These are phyloP conservation scores for Phytopythium oedochilum DNA, from an alignment of 352 stramenopile genomes.

Conservation along the genomic window DNA sequence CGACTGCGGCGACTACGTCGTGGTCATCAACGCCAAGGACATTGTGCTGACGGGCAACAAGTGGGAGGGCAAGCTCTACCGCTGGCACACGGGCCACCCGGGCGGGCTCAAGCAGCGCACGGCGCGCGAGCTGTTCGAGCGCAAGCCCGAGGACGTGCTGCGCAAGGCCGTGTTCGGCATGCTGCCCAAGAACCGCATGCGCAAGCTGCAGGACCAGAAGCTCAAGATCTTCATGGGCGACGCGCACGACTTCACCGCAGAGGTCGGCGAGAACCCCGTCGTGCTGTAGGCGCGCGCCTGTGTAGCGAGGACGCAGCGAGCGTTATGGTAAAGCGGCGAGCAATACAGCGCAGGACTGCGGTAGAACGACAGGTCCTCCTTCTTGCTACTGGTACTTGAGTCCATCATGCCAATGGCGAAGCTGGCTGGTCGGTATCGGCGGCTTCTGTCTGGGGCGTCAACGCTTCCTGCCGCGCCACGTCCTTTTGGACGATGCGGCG, in stretches of 20 bases:
- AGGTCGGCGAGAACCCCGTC: constrained; percentile 86
- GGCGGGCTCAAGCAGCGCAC: constrained; percentile 95
- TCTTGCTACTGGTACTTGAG: too few species aligned
- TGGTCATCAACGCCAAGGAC: constrained; percentile 96
- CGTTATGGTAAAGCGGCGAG: too few species aligned
- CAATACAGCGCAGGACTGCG: too few species aligned
- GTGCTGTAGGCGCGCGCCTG: constrained; percentile 43
- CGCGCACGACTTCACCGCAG: constrained; percentile 88
- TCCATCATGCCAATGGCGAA: too few species aligned
- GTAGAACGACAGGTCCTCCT: too few species aligned
- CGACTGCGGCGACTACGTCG: constrained; percentile 98
- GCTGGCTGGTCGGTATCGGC: neutral
- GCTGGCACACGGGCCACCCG: constrained; percentile 97
- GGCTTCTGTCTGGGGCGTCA: neutral
- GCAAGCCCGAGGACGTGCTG: constrained; percentile 95
- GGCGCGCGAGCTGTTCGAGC: constrained; percentile 92
- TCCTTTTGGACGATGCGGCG: constrained; percentile 14
- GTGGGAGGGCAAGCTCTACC: constrained; percentile 97
- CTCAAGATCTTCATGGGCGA: constrained; percentile 95
- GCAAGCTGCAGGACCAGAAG: constrained; percentile 93
- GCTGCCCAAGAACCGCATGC: constrained; percentile 97
- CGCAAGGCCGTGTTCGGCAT: constrained; percentile 96
- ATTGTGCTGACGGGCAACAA: constrained; percentile 96
- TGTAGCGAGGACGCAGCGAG: too few species aligned
- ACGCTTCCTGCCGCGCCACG: neutral